Evolutionary conservation across 352 stramenopile species (phyloP).

Genomic region (Saprolegnia diclina): DNA sequence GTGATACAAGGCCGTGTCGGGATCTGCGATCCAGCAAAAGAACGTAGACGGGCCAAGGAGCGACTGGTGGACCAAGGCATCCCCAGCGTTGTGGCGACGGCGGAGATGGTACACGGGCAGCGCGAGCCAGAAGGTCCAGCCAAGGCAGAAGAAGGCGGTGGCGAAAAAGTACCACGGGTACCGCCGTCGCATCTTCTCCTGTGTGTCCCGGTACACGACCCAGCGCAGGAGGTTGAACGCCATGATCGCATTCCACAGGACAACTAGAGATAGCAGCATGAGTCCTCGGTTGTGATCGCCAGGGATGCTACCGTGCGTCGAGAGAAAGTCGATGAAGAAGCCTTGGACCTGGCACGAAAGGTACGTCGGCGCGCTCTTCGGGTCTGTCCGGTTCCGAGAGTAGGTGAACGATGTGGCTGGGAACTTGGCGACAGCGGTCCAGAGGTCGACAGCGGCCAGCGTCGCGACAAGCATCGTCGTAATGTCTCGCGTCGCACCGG

Average conservation of each 20-base stretch:
- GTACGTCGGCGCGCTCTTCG: not conserved
- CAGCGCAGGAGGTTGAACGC: conserved; percentile 25
- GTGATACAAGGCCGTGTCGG: conserved; percentile 59
- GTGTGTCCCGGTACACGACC: conserved; percentile 23
- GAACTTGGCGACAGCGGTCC: conserved; percentile 6
- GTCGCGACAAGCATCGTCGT: conserved; percentile 16
- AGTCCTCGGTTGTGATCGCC: too few species aligned
- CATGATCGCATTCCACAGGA: conserved; percentile 21
- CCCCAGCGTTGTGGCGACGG: not conserved
- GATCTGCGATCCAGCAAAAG: conserved; percentile 73
- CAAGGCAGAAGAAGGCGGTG: conserved; percentile 13
- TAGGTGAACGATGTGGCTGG: conserved; percentile 3
- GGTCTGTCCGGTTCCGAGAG: not conserved
- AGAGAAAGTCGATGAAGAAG: conserved; percentile 18
- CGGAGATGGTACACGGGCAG: not conserved
- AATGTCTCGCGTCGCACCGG: not conserved
- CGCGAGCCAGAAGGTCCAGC: conserved; percentile 7
- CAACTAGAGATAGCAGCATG: conserved; percentile 8
- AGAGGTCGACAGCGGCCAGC: conserved; percentile 14
- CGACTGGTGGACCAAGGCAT: not conserved
- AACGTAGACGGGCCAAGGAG: conserved; percentile 39
- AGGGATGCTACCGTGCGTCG: conserved; percentile 9
- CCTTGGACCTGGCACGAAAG: conserved; percentile 21
- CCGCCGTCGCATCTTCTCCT: conserved; percentile 3
- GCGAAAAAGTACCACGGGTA: conserved; percentile 19